phyloP scores from a whole-genome alignment of 805 yeast species.

The Blastobotrys mokoenaii region DNA sequence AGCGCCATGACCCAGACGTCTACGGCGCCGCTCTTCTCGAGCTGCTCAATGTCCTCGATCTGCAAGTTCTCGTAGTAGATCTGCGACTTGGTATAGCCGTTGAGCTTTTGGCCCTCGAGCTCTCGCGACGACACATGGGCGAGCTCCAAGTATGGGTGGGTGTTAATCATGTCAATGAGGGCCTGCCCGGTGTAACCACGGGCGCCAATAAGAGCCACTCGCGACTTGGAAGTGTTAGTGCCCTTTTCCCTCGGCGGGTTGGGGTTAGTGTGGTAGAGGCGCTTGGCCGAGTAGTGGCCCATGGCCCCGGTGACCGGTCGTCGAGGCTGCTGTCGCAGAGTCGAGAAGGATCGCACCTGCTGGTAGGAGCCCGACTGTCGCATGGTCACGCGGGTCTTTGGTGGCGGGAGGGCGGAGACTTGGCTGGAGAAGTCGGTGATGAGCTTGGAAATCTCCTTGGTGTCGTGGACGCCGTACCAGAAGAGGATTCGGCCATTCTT shows the following conservation, averaged over 20 bases:
- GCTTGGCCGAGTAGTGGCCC: slow-evolving; percentile 2
- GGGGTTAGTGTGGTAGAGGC: slow-evolving; percentile 38
- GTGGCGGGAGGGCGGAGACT: slow-evolving; percentile 10
- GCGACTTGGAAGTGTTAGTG: slow-evolving; percentile 50
- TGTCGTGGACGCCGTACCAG: slow-evolving; percentile 82
- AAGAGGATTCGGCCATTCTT: slow-evolving; percentile 83
- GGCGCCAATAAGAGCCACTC: slow-evolving; percentile 94
- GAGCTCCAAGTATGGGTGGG: slow-evolving; percentile 80
- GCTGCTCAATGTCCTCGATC: slow-evolving; percentile 70
- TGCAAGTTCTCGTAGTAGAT: slow-evolving; percentile 79
- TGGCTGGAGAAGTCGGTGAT: slow-evolving; percentile 42
- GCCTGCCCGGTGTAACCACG: slow-evolving; percentile 97
- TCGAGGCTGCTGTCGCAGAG: slow-evolving; percentile 9
- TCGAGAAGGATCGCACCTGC: slow-evolving; percentile 19
- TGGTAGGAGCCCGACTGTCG: background rate
- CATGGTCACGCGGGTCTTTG: background rate
- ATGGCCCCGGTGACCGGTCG: slow-evolving; percentile 2
- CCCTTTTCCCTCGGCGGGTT: slow-evolving; percentile 67
- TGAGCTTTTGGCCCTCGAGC: slow-evolving; percentile 73
- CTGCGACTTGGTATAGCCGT: slow-evolving; percentile 77
- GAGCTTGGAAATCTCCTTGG: slow-evolving; percentile 52
- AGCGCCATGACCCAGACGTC: slow-evolving; percentile 99
- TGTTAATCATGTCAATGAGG: slow-evolving; percentile 74
- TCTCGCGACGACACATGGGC: slow-evolving; percentile 96
- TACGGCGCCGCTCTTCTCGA: slow-evolving; percentile 70